Evolutionary conservation across 1,284 basidiomycete genomes (phyloP).

Genomic region (Singerocomus rubriflavus): DNA sequence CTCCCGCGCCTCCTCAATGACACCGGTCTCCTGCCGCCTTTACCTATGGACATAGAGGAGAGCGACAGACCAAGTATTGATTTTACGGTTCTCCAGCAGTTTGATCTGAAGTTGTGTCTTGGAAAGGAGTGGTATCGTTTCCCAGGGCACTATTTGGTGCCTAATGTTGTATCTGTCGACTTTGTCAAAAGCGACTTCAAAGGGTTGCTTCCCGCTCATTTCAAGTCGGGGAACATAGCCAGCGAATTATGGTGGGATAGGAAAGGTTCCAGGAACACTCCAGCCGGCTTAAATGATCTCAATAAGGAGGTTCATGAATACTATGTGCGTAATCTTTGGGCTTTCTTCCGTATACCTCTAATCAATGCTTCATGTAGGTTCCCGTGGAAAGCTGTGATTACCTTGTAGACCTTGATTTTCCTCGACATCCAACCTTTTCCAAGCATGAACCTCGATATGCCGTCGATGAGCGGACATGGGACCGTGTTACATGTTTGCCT

Average conservation of each 20-base stretch:
- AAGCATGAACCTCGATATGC: constrained; percentile 77
- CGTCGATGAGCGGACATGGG: constrained; percentile 63
- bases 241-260: constrained; percentile 57
- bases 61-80: constrained; percentile 65
- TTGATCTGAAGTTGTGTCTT: constrained; percentile 81
- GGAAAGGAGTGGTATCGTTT: constrained; percentile 98
- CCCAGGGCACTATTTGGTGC: constrained; percentile 87
- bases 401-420: constrained; percentile 84
- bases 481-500: constrained; percentile 68
- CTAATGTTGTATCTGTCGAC: constrained; percentile 76
- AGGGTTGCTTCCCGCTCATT: constrained; percentile 87
- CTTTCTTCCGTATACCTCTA: constrained; percentile 2
- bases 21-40: constrained; percentile 60
- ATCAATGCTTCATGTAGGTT: constrained; percentile 47
- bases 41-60: constrained; percentile 40
- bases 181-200: constrained; percentile 90
- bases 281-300: constrained; percentile 79
- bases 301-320: constrained; percentile 79
- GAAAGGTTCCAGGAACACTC: constrained; percentile 63
- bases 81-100: constrained; percentile 63
- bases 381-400: constrained; percentile 76
- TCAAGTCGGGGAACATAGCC: constrained; percentile 35
- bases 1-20: constrained; percentile 76
- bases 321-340: constrained; percentile 62
- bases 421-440: constrained; percentile 55